A percentile compares a stretch with the other conserved stretches of the same genome.
Evolutionary conservation across 1,284 basidiomycete species (phyloP).

Genomic region (Gomphus sp.): DNA sequence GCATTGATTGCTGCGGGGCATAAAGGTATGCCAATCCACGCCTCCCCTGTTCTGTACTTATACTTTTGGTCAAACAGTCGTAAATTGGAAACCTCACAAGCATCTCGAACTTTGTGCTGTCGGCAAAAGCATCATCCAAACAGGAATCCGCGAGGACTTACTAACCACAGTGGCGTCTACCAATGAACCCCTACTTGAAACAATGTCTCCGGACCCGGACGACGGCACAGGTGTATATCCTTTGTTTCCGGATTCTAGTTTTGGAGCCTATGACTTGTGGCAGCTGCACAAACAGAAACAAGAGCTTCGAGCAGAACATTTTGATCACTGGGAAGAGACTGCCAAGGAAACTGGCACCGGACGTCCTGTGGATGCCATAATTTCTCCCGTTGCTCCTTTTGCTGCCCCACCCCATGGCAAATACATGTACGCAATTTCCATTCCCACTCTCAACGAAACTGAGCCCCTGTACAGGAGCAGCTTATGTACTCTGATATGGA

Average conservation of each 20-base stretch:
- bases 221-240: neutral
- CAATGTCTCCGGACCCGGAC: slow-evolving; percentile 30
- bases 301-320: slow-evolving; percentile 36
- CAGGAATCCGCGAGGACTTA: slow-evolving; percentile 38
- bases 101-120: slow-evolving; percentile 26
- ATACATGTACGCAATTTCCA: slow-evolving; percentile 26
- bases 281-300: slow-evolving; percentile 37
- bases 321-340: slow-evolving; percentile 51
- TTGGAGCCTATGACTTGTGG: slow-evolving; percentile 43
- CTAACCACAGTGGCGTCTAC: slow-evolving; percentile 25
- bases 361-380: slow-evolving; percentile 55
- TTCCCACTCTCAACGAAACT: slow-evolving; percentile 3
- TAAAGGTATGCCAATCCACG: slow-evolving; percentile 29
- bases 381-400: slow-evolving; percentile 44
- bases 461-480: slow-evolving; percentile 24
- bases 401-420: slow-evolving; percentile 43
- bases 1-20: slow-evolving; percentile 62
- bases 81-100: slow-evolving; percentile 33
- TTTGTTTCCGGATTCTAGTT: slow-evolving; percentile 15
- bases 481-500: slow-evolving; percentile 57
- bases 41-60: neutral
- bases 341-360: slow-evolving; percentile 41
- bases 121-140: slow-evolving; percentile 28
- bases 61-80: slow-evolving; percentile 19
- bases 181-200: slow-evolving; percentile 42